Evolutionary conservation across 148 eudicot genomes (phyloP), one percentile per base, ranked within the genome.

Genomic region (Fagopyrum tataricum): DNA sequence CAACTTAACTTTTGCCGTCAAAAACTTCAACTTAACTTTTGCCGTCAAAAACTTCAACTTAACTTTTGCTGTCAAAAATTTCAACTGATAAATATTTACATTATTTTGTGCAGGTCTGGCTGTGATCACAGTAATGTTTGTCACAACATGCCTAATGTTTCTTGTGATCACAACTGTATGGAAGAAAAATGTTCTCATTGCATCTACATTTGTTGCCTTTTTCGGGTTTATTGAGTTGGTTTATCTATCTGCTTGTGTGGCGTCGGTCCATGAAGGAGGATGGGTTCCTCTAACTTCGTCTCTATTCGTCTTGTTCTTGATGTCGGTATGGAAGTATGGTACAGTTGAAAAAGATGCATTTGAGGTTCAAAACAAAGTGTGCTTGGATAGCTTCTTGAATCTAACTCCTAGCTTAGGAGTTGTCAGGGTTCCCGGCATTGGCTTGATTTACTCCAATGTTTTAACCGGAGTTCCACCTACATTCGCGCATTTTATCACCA

Each of bases 91-190:
- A 44, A 11, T 37, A 10, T 10, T 66, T 44, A n/a, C 42, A 20
- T 49, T 55, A 17, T 46, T 66, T 18, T 11, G 7, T 71, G 74
- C 84, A 85, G 88, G 86, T 56, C 82, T 85, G 21, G 88, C 86
- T 47, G 83, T 76, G 23, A 78, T 83, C 66, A 74, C 84, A 7
- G 82, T 82, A 24, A 85, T 85, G 88, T 80, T 85, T 73, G 78
- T 83, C 5, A 82, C 88, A 40, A 85, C 88, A 8, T 85, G 86
- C 78, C 75, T 85, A 76, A 85, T 85, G 88, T 82, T 78, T 70
- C 88, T 85, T 6, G 70, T 85, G 4, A 76, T 85, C 55, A 68
- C 56, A n/a, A 53, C 77, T 0, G 82, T 80, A 58, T 85, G 88
- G 88, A 80, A 79, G 56, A 76, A 55, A 31, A 58, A 72, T 44